Percentiles rank a stretch among this genome's conserved stretches.
Conservation (phyloP, 768 basidiomycete genomes). For the Amanita phalloides region DNA sequence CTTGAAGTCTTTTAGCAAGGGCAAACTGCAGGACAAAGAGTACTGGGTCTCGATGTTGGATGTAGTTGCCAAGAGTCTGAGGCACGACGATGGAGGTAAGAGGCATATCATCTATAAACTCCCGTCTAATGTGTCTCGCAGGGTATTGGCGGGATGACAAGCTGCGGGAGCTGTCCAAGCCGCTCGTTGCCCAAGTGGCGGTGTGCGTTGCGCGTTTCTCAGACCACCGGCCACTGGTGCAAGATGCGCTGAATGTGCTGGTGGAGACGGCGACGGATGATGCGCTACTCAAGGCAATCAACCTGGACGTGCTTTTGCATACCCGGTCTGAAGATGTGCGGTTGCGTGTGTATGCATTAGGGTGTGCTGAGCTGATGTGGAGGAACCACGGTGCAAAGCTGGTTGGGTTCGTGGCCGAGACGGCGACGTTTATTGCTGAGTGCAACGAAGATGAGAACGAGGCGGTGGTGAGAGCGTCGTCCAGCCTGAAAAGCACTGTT, state of each 20-base stretch:
- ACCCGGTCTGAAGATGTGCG: conserved; percentile 75
- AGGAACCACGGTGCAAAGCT: conserved; percentile 62
- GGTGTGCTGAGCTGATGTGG: conserved; percentile 70
- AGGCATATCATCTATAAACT: conserved; percentile 1
- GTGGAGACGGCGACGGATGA: conserved; percentile 45
- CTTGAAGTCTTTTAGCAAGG: conserved; percentile 38
- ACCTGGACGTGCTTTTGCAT: conserved; percentile 77
- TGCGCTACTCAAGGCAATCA: conserved; percentile 67
- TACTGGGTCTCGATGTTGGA: conserved; percentile 59
- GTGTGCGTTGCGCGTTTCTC: conserved; percentile 23
- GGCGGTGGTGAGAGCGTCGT: conserved; percentile 60
- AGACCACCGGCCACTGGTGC: conserved; percentile 18
- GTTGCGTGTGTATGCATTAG: conserved; percentile 61
- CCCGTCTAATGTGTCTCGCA: conserved; percentile 17
- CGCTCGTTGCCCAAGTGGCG: conserved; percentile 57
- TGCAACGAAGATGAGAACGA: conserved; percentile 86
- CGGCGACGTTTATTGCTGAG: conserved; percentile 79
- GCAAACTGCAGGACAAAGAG: conserved; percentile 19
- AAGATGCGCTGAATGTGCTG: conserved; percentile 44
- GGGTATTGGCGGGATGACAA: conserved; percentile 90
- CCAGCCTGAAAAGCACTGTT: conserved; percentile 57
- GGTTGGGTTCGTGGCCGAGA: conserved; percentile 67
- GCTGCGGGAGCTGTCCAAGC: conserved; percentile 46
- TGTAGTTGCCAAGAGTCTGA: conserved; percentile 59
- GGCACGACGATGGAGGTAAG: conserved; percentile 74